A percentile compares a stretch with the other conserved stretches of the same genome.
phyloP scores from a whole-genome alignment of 495 filamentous ascomycete genomes.

The Aspergillus incahuasiensis region DNA sequence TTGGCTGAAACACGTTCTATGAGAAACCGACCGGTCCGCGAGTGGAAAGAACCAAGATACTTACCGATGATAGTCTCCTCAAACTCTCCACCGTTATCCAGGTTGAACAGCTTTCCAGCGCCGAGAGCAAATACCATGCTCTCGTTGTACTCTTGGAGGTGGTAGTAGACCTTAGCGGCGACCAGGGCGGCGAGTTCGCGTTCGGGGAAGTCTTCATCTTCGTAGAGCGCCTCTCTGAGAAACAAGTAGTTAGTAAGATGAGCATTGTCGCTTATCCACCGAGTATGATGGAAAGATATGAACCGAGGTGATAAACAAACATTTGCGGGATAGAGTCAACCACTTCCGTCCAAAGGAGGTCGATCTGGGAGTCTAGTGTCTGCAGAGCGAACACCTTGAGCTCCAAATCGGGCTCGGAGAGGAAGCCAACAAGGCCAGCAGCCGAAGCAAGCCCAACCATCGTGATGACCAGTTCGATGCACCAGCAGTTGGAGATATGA shows the following conservation, averaged over 20 bases:
- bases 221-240: conserved; percentile 88
- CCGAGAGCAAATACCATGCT: conserved; percentile 98
- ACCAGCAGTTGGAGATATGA: conserved; percentile 12
- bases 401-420: conserved; percentile 89
- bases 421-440: conserved; percentile 89
- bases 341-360: conserved; percentile 95
- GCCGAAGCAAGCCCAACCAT: conserved; percentile 97
- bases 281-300: background rate
- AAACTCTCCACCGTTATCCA: conserved; percentile 89
- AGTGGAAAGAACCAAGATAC: conserved; percentile 4
- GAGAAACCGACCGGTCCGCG: background rate
- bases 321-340: conserved; percentile 88
- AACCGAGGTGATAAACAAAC: conserved; percentile 48
- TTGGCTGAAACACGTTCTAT: conserved; percentile 52
- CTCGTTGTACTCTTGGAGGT: conserved; percentile 97
- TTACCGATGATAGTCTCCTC: conserved; percentile 92
- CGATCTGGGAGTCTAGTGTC: conserved; percentile 90
- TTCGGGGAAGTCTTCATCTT: conserved; percentile 91
- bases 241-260: conserved; percentile 15
- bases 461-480: conserved; percentile 14
- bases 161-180: conserved; percentile 96
- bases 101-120: conserved; percentile 90
- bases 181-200: conserved; percentile 92
- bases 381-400: conserved; percentile 91
- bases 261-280: background rate